Evolutionary conservation across 108 stramenopile genomes (phyloP), one percentile per base, ranked within the genome.

Genomic region (Epithemia pelagica): DNA sequence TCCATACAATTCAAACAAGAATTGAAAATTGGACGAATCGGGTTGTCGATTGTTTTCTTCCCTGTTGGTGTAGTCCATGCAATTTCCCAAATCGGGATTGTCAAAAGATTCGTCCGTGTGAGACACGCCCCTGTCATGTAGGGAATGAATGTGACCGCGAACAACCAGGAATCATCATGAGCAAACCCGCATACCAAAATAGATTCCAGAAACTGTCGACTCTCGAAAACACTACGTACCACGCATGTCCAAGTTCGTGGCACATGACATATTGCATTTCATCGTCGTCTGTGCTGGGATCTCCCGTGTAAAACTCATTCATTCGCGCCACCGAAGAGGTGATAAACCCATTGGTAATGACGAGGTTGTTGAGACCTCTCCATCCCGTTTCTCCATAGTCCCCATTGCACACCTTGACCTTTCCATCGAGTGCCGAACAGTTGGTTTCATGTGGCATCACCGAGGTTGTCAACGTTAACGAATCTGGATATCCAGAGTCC

Each of bases 101-200:
- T 77, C 73, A 27, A 85, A 81, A 52, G 76, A 81, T 65, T 92
- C 90, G 68, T 92, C 91, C 53, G 85, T 87, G 65, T 93, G 92
- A 2, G 89, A 80, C 1, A 93, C 64, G 21, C 92, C 92, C 74
- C 79, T 88, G 25, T 88, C 88, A n/a, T n/a, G n/a, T n/a, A n/a
- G n/a, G n/a, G n/a, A n/a, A n/a, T n/a, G n/a, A n/a, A n/a, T n/a
- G 29, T 68, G 67, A 1, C 67, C 67, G 32, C 60, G 20, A 51
- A 61, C 67, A 37, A 19, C 18, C 15, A 15, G 18, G 15, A 52
- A 52, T 20, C 52, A 52, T 19, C 23, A 58, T 58, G 18, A 22
- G 23, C 58, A 19, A 58, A 58, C 8, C 18, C 23, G 21, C 15
- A 58, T 18, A 10, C 58, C 15, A 22, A 23, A 58, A 22, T 23